Base-by-base conservation (phyloP, 2,329 filamentous ascomycete species). In the Aureobasidium sp. region DNA sequence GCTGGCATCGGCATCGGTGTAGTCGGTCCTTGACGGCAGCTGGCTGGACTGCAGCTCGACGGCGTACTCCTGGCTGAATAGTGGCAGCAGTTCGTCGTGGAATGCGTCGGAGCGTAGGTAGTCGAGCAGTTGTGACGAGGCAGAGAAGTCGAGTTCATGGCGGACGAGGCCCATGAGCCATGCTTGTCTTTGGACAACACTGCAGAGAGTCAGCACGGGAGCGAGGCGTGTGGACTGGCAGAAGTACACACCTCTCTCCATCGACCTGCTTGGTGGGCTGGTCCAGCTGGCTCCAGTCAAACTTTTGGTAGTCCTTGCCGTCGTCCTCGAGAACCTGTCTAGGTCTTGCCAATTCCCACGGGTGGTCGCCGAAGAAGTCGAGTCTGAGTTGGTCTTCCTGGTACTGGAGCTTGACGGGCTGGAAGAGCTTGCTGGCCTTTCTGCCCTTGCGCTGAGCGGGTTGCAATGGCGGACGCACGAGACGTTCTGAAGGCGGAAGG, bases 321-420 rank as follows among this genome's bases (percentile, higher is more conserved):
- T 93, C 88, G 68, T 86, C 80, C 77, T 99, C 94, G 11, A 97
- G 78, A 51, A 99, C 80, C 63, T 96, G 81, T 68, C 90, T 83
- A 61, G 94, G 94, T 65, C 93, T 83, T 20, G 94, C 94, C 71
- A 99, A 79, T 77, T 99, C 94, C 94, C 94, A 99, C 5, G 94
- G 94, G 73, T 99, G 94, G 74, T 99, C 93, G 70, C 82, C 85
- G 79, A 90, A 99, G 78, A 97, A 99, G 31, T 87, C 84, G 67
- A 77, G 81, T 66, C 94, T 87, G 70, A 99, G 80, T 64, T 78
- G 76, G 76, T 99, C 94, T 74, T 99, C 94, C 64, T 88, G 84
- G 73, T 94, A 97, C 60, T 78, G 78, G 66, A 99, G 87, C 63
- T 80, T 77, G 66, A 91, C 84, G 1, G 94, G 94, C 68, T 87